phyloP scores from a whole-genome alignment of 2,329 filamentous ascomycete species.

The Dactylonectria estremocensis region DNA sequence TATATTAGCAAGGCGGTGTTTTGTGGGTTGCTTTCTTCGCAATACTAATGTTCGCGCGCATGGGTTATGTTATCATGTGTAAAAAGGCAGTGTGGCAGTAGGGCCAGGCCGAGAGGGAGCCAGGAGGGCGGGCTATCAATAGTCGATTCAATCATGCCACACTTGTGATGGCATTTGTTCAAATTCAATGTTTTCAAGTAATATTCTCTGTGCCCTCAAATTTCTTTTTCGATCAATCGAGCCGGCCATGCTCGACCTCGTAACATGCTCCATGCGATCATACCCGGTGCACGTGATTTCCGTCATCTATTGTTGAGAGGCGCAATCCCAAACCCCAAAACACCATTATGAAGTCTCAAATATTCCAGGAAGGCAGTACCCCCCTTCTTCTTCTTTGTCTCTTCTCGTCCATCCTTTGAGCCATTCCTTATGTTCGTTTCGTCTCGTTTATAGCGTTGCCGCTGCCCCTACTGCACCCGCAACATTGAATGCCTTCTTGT shows the following conservation, averaged over 20 bases:
- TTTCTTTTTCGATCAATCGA: not conserved
- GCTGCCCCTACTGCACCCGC: slow-evolving; percentile 75
- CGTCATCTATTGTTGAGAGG: slow-evolving; percentile 37
- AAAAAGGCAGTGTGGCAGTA: slow-evolving; percentile 21
- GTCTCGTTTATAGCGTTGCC: slow-evolving; percentile 61
- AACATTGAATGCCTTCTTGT: slow-evolving; percentile 74
- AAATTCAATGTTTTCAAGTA: not conserved
- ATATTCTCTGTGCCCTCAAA: not conserved
- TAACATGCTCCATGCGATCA: slow-evolving; percentile 4
- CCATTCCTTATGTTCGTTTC: not conserved
- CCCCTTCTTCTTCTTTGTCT: slow-evolving; percentile 10
- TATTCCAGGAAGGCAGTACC: slow-evolving; percentile 15
- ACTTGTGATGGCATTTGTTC: slow-evolving; percentile 15
- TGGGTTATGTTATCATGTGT: slow-evolving; percentile 42
- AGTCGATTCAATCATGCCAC: slow-evolving; percentile 31
- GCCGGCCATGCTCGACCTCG: not conserved
- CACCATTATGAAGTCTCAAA: slow-evolving; percentile 42
- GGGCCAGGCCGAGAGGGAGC: slow-evolving; percentile 14
- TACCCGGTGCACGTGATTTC: slow-evolving; percentile 11
- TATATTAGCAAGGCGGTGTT: slow-evolving; percentile 25
- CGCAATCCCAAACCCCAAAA: slow-evolving; percentile 36
- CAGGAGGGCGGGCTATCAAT: slow-evolving; percentile 26
- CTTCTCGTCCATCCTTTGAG: slow-evolving; percentile 7
- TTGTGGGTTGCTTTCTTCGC: slow-evolving; percentile 28
- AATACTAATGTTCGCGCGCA: slow-evolving; percentile 31